A percentile compares a stretch with the other conserved stretches of the same genome.
phyloP scores from a whole-genome alignment of 1,139 yeast genomes.

The Yamadazyma sp. region DNA sequence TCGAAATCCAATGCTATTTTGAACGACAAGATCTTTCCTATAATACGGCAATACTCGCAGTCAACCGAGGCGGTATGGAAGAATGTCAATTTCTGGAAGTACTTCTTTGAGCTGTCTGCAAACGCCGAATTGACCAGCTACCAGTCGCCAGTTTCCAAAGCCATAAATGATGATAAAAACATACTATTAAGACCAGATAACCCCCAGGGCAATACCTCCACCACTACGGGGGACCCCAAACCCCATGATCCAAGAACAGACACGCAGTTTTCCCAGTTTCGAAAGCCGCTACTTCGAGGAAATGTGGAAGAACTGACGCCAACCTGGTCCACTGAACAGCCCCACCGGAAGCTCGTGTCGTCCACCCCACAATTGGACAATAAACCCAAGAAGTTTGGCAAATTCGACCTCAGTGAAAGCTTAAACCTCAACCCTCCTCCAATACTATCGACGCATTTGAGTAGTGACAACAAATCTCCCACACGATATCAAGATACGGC shows the following conservation, averaged over 20 bases:
- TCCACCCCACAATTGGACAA: constrained; percentile 31
- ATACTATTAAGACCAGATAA: constrained; percentile 19
- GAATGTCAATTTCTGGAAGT: constrained; percentile 70
- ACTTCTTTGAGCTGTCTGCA: constrained; percentile 73
- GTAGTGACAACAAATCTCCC: constrained; percentile 13
- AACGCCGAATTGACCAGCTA: constrained; percentile 62
- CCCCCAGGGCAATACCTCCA: constrained; percentile 12
- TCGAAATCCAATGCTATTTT: constrained; percentile 64
- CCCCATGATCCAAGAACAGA: background rate
- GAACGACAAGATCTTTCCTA: constrained; percentile 61
- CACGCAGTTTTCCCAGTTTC: constrained; percentile 12
- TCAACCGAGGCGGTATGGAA: constrained; percentile 59
- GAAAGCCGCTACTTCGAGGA: constrained; percentile 23
- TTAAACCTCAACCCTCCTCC: constrained; percentile 26
- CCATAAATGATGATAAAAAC: constrained; percentile 17
- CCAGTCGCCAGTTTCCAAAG: constrained; percentile 43
- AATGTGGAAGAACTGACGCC: constrained; percentile 35
- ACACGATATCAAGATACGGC: constrained; percentile 12
- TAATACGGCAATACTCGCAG: constrained; percentile 55
- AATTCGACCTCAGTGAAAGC: constrained; percentile 26
- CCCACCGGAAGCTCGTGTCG: constrained; percentile 22
- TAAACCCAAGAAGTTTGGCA: constrained; percentile 17
- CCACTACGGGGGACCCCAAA: constrained; percentile 1
- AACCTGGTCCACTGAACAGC: constrained; percentile 40
- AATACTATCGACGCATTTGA: constrained; percentile 6